Evolutionary conservation across 768 basidiomycete genomes (phyloP), one percentile per base, ranked within the genome.

Genomic region (Boletus fagicola): DNA sequence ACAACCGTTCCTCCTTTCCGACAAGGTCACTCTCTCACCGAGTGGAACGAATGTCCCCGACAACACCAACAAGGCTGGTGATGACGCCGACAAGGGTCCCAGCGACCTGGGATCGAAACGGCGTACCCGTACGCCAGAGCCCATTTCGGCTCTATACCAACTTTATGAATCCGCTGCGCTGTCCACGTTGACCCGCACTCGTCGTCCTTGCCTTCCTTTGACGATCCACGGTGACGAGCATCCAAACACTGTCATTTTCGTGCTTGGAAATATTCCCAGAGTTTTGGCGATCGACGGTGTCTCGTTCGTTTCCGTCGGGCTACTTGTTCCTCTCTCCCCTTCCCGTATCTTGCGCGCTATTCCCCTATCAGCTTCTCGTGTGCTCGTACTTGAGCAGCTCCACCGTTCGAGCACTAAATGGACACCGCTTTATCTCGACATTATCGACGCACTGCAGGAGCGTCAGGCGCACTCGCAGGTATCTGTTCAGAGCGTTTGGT

Each of bases 401-500:
- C 79, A 80, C 65, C 78, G 75, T 61, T 91, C 88, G 82, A 79
- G 81, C n/a, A 85, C 84, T 39, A 91, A 91, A 71, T 95, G 90
- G 89, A 87, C 90, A 1, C 90, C 92, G 0, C 74, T 96, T 4
- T 96, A 89, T 71, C 81, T 97, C 50, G 93, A 95, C 35, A 76
- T 94, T 26, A 80, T 90, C 47, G 80, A 79, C 53, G 86, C 87
- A 15, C 72, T 94, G 35, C 92, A 93, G 60, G 77, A 82, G 44
- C 78, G 78, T 46, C 77, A 80, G 30, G 57, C 73, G 0, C 77
- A 80, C 20, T 70, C 74, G 31, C 77, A 80, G 9, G 81, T 88
- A 6, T 59, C 75, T 12, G 77, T 94, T 43, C 80, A 85, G 53
- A 85, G 81, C 50, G 86, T 85, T 28, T 75, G 82, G 44, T 77